phyloP scores from a whole-genome alignment of 495 filamentous ascomycete genomes.

The Penicillium herquei region DNA sequence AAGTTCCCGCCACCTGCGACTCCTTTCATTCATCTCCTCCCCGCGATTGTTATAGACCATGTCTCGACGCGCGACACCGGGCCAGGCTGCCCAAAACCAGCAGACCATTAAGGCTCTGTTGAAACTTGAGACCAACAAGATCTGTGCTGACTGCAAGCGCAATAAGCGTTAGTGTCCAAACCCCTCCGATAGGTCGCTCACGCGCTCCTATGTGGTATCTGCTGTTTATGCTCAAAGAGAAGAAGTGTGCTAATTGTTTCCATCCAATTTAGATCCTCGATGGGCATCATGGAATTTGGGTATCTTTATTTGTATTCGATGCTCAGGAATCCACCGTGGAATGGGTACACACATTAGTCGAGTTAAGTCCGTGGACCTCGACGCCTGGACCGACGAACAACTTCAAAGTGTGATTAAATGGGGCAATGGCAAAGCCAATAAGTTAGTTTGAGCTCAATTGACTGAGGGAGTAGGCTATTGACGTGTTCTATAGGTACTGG shows the following conservation, averaged over 20 bases:
- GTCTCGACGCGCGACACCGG: constrained; percentile 80
- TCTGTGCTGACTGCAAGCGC: constrained; percentile 96
- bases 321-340: constrained; percentile 94
- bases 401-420: constrained; percentile 85
- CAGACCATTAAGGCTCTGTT: constrained; percentile 86
- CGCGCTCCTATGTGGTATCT: background rate
- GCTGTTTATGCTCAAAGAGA: background rate
- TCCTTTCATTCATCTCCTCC: constrained; percentile 10
- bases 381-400: constrained; percentile 98
- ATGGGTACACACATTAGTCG: constrained; percentile 99
- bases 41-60: constrained; percentile 46
- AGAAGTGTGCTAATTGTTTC: constrained; percentile 4
- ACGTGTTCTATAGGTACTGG: constrained; percentile 66
- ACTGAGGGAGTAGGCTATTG: constrained; percentile 9
- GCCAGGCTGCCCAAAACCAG: constrained; percentile 85
- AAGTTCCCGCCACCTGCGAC: constrained; percentile 20
- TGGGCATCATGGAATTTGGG: constrained; percentile 98
- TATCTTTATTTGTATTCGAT: constrained; percentile 95
- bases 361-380: constrained; percentile 96
- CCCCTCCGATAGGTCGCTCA: constrained; percentile 15
- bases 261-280: constrained; percentile 69
- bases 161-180: constrained; percentile 76
- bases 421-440: constrained; percentile 95
- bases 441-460: constrained; percentile 49
- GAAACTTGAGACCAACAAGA: constrained; percentile 92